These are phyloP conservation scores for Ophioceras dolichostomum DNA, from an alignment of 2,329 filamentous ascomycete species.

Conservation along the genomic window DNA sequence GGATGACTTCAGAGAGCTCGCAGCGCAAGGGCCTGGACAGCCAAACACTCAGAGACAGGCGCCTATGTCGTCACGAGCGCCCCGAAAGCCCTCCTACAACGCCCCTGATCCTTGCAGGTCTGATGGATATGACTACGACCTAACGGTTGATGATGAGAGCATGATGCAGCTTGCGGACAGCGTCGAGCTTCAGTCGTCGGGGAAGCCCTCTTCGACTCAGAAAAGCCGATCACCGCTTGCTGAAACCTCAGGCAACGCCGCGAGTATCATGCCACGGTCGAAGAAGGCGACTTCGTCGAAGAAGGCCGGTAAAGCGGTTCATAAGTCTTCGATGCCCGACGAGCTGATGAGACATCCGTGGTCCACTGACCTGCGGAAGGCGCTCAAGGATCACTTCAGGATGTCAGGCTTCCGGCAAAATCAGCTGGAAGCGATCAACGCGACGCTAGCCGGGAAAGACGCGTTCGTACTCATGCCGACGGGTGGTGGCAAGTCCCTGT, in stretches of 20 bases:
- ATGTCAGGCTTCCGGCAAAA: slow-evolving; percentile 81
- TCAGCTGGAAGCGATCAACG: slow-evolving; percentile 92
- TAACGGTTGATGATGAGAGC: slow-evolving; percentile 20
- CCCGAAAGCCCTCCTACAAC: too few relatives aligned
- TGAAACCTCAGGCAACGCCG: slow-evolving; percentile 35
- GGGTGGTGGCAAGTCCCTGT: slow-evolving; percentile 90
- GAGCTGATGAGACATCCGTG: slow-evolving; percentile 58
- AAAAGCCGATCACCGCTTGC: slow-evolving; percentile 25
- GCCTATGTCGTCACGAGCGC: too few relatives aligned
- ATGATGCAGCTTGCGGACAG: slow-evolving; percentile 40
- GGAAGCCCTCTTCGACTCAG: slow-evolving; percentile 9
- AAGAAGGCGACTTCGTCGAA: slow-evolving; percentile 18
- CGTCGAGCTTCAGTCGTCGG: slow-evolving; percentile 29
- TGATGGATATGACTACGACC: too few relatives aligned
- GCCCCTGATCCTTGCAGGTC: too few relatives aligned
- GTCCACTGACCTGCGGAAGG: slow-evolving; percentile 73
- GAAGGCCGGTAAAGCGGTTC: slow-evolving; percentile 8
- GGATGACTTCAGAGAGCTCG: slow-evolving; percentile 6
- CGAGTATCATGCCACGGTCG: slow-evolving; percentile 16
- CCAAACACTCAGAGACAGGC: too few relatives aligned
- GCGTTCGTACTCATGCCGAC: slow-evolving; percentile 97
- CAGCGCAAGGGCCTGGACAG: too few relatives aligned
- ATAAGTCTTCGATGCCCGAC: slow-evolving; percentile 26
- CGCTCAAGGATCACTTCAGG: slow-evolving; percentile 72
- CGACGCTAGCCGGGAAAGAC: slow-evolving; percentile 76